phyloP scores from a whole-genome alignment of 768 basidiomycete genomes.

The Pleurotus tuber-regium region DNA sequence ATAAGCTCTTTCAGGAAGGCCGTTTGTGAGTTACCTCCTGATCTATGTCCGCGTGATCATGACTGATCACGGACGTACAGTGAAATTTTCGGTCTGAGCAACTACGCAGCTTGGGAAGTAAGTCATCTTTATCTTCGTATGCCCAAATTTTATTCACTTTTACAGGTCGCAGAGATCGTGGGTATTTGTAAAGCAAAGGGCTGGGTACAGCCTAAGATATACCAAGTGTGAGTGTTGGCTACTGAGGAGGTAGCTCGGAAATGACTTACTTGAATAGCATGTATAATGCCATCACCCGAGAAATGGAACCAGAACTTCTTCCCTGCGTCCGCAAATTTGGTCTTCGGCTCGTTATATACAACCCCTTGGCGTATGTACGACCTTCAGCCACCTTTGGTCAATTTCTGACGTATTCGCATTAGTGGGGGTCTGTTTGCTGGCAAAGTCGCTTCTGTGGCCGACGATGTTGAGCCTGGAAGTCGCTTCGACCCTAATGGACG shows the following conservation, averaged over 20 bases:
- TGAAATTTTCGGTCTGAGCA: conserved; percentile 46
- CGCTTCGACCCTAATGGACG: conserved; percentile 36
- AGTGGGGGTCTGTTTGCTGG: conserved; percentile 48
- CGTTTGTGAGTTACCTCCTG: conserved; percentile 21
- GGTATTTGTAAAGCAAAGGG: conserved; percentile 40
- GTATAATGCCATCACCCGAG: conserved; percentile 19
- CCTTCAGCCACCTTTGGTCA: not conserved
- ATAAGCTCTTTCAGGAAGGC: conserved; percentile 40
- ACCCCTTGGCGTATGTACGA: conserved; percentile 33
- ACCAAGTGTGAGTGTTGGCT: conserved; percentile 29
- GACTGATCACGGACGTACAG: conserved; percentile 22
- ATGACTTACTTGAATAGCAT: conserved; percentile 6
- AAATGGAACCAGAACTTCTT: conserved; percentile 31
- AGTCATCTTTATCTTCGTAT: conserved; percentile 12
- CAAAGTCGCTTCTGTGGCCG: conserved; percentile 33
- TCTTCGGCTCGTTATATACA: conserved; percentile 39
- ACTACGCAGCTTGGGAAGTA: conserved; percentile 44
- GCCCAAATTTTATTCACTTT: not conserved
- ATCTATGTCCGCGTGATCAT: not conserved
- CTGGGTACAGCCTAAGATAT: conserved; percentile 42
- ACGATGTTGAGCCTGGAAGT: conserved; percentile 29
- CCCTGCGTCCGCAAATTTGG: conserved; percentile 45
- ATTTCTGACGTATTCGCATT: conserved; percentile 8
- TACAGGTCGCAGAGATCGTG: conserved; percentile 45
- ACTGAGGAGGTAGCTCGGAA: no score